phyloP scores from a whole-genome alignment of 768 basidiomycete species.

The Pholiota conissans region DNA sequence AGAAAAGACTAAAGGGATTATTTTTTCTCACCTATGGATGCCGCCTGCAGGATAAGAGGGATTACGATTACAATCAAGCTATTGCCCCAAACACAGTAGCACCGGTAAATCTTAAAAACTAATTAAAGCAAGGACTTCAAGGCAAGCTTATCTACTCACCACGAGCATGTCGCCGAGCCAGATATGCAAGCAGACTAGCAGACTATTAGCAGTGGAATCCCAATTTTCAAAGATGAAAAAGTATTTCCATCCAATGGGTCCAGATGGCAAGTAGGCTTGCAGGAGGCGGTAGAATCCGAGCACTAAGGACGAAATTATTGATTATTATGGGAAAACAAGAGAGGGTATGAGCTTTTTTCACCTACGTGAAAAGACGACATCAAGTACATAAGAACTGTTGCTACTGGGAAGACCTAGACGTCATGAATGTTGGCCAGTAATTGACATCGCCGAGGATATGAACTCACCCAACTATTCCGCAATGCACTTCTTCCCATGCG shows the following conservation, averaged over 20 bases:
- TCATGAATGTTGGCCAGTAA: not conserved
- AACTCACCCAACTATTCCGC: not conserved
- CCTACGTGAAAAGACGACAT: slow-evolving; percentile 25
- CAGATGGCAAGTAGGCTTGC: slow-evolving; percentile 15
- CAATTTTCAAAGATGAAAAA: slow-evolving; percentile 19
- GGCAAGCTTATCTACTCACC: slow-evolving; percentile 15
- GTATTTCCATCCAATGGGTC: slow-evolving; percentile 11
- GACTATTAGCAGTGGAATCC: slow-evolving; percentile 21
- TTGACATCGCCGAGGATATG: not conserved
- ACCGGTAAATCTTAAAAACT: slow-evolving; percentile 11
- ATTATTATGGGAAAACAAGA: not conserved
- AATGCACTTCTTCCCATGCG: not conserved
- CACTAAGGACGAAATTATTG: not conserved
- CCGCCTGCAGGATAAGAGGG: slow-evolving; percentile 22
- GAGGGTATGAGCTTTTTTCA: not conserved
- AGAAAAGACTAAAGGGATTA: not conserved
- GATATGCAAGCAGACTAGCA: slow-evolving; percentile 19
- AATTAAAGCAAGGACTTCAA: too few relatives aligned
- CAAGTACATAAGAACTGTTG: slow-evolving; percentile 24
- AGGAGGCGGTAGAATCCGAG: slow-evolving; percentile 20
- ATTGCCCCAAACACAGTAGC: slow-evolving; percentile 28
- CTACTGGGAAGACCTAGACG: slow-evolving; percentile 21
- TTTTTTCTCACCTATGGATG: slow-evolving; percentile 19
- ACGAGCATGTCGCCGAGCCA: slow-evolving; percentile 26
- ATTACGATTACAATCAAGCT: slow-evolving; percentile 19